Base-by-base conservation (phyloP, 805 yeast genomes). In the Yarrowia sp. region DNA sequence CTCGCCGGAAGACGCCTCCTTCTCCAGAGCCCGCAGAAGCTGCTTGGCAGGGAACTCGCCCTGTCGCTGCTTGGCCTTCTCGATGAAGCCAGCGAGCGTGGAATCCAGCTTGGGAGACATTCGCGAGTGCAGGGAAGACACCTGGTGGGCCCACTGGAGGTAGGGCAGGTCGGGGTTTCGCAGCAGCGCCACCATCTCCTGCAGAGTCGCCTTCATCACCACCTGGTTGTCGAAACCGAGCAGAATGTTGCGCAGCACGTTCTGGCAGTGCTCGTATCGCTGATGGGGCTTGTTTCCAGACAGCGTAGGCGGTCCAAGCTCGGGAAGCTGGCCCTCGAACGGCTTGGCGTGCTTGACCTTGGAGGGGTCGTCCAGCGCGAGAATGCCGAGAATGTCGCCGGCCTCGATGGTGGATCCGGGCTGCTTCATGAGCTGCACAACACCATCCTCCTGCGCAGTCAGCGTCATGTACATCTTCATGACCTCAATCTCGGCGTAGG, bases 401-500 rank as follows among this genome's bases (percentile, higher is more conserved):
- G 97, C 97, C 68, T 84, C 84, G 63, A 94, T 87, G 25, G 96
- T 90, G n/a, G 98, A 87, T 60, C 99, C 99, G 9, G 99, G 98
- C 78, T 94, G 99, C 76, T 94, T 93, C 72, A 94, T 84, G 42
- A 91, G 78, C 78, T 93, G 97, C 61, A 92, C 89, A 63, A 82
- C 80, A 81, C 99, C 99, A 70, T 88, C 87, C 74, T 93, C 99
- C 74, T 86, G 90, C 19, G 97, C 93, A 71, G 92, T 78, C 70
- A 94, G 81, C 56, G 99, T 97, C 97, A 94, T 94, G 76, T 92
- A 91, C 99, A 94, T 94, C 77, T 94, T 94, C 99, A 94, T 94
- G 68, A 94, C 99, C 78, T 94, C 99, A 63, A 94, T 97, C 78
- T 94, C 99, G 41, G 99, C 99, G 71, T 84, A 96, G 47, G 97